Evolutionary conservation across 2,329 filamentous ascomycete genomes (phyloP), one percentile per base, ranked within the genome.

Genomic region (Chrysosphaeria jannelii): DNA sequence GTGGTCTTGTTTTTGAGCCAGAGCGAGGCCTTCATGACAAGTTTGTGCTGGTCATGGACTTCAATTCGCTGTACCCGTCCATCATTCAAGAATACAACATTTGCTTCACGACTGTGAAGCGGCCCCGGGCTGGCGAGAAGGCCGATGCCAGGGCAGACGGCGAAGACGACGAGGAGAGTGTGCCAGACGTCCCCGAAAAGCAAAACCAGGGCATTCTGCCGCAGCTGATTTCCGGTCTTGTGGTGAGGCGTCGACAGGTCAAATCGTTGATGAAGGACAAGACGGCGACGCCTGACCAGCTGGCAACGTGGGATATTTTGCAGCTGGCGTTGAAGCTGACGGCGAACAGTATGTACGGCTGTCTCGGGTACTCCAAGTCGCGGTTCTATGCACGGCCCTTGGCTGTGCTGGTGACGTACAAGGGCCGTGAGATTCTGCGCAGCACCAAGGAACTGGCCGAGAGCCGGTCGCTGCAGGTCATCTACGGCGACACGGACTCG

Each of bases 31-130:
- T 97, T 4, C 97, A 97, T 39, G 85, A 97, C 55, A 89, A 88
- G 46, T 91, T 88, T 43, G 72, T 97, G 25, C 59, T 97, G 26
- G 88, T 97, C 44, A 97, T 97, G 88, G 85, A 97, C 52, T 97
- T 97, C 53, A 97, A 97, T 57, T 91, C 79, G 36, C 53, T 97
- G 30, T 97, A 97, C 37, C 85, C 85, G 15, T 91, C 76, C 39
- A 93, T 97, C 38, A 97, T 97, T 30, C 88, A 97, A 39, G 88
- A 97, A 54, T 97, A 67, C 50, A 97, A 97, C 45, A 97, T 97
- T 35, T 97, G 88, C 51, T 97, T 97, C 46, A 97, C 85, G 3
- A 97, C 88, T 0, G 78, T 97, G 5, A 74, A 93, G 30, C 58
- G 85, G 34, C 35, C 12, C 19, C 10, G 10, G 10, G 19, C 19